These are phyloP conservation scores for Nicotiana paniculata DNA, from an alignment of 257 asterid species.

Conservation along the genomic window DNA sequence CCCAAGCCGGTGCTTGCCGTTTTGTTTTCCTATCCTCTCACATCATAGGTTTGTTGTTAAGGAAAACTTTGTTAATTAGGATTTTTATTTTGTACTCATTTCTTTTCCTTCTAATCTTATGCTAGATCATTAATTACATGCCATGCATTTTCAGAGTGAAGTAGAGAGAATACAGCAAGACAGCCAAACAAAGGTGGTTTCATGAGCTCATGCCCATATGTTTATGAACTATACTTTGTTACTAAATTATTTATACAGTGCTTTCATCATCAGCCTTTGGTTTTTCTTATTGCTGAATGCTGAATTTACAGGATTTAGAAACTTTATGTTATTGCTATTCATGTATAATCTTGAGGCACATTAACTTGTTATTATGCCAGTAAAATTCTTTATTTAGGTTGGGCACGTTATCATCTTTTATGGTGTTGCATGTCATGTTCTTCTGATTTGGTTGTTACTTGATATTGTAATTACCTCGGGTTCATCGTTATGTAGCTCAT, in stretches of 20 bases:
- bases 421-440: not conserved
- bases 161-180: conserved; percentile 75
- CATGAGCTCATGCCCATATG: not conserved
- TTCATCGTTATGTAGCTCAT: not conserved
- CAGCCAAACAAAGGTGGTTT: conserved; percentile 45
- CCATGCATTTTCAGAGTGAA: conserved; percentile 54
- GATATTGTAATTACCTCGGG: not conserved
- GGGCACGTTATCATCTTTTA: not conserved
- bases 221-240: not conserved
- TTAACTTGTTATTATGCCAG: not conserved
- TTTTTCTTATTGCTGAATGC: not conserved
- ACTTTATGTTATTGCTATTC: not conserved
- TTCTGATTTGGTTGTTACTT: not conserved
- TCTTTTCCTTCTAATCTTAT: not conserved
- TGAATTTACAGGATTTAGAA: not conserved
- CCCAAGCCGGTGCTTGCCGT: conserved; percentile 93
- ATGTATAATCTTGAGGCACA: not conserved
- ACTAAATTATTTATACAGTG: not conserved
- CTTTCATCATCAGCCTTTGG: not conserved
- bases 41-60: conserved; percentile 43
- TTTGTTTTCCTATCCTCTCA: conserved; percentile 73
- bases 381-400: not conserved
- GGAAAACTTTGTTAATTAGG: not conserved
- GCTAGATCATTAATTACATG: not conserved
- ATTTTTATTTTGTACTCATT: not conserved